Evolutionary conservation across 805 yeast species (phyloP).

Genomic region (Lipomyces orientalis): DNA sequence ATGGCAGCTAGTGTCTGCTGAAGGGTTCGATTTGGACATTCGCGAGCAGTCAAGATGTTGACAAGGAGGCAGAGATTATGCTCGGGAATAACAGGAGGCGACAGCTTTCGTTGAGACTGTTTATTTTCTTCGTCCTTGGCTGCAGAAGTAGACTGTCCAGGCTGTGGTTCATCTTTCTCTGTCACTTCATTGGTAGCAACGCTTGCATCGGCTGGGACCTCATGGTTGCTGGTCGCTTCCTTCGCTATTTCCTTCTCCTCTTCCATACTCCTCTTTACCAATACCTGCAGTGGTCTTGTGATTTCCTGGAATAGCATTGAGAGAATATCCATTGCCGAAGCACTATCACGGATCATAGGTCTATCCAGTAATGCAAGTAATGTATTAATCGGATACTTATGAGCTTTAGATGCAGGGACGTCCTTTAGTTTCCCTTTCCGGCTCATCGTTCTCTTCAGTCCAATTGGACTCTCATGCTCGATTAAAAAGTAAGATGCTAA

Average conservation of each 20-base stretch:
- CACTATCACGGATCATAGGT: slow-evolving; percentile 70
- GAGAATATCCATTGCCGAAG: slow-evolving; percentile 73
- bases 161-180: background rate
- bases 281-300: slow-evolving; percentile 69
- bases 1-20: slow-evolving; percentile 81
- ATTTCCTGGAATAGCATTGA: slow-evolving; percentile 78
- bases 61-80: slow-evolving; percentile 66
- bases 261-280: slow-evolving; percentile 50
- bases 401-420: slow-evolving; percentile 44
- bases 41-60: slow-evolving; percentile 73
- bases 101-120: slow-evolving; percentile 38
- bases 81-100: slow-evolving; percentile 69
- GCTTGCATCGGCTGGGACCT: background rate
- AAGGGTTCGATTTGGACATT: slow-evolving; percentile 83
- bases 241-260: slow-evolving; percentile 6
- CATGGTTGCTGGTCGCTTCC: background rate
- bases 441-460: slow-evolving; percentile 47
- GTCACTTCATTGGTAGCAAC: slow-evolving; percentile 12
- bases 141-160: slow-evolving; percentile 13
- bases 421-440: slow-evolving; percentile 47
- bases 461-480: slow-evolving; percentile 65
- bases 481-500: slow-evolving; percentile 76
- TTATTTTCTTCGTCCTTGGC: slow-evolving; percentile 5
- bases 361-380: slow-evolving; percentile 67
- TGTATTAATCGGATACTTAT: slow-evolving; percentile 70